A percentile compares a stretch with the other conserved stretches of the same genome.
These are phyloP conservation scores for Trypanosoma theileri DNA, from an alignment of 208 protist genomes.

Conservation along the genomic window DNA sequence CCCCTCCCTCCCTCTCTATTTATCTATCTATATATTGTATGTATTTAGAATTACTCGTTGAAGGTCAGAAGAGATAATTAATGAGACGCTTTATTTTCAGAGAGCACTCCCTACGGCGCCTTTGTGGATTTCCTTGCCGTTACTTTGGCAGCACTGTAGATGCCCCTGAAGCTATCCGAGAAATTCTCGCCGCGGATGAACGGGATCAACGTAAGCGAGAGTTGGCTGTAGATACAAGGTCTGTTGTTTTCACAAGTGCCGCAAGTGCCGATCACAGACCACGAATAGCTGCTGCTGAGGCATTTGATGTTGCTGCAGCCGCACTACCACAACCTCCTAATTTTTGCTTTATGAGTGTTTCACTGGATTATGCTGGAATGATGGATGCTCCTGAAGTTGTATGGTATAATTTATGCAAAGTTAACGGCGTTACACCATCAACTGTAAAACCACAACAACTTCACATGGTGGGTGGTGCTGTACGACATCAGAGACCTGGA, in stretches of 20 bases:
- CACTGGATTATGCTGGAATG: slow-evolving; percentile 77
- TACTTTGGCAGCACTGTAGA: slow-evolving; percentile 7
- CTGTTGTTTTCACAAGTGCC: slow-evolving; percentile 73
- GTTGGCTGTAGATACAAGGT: slow-evolving; percentile 57
- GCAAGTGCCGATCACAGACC: slow-evolving; percentile 78
- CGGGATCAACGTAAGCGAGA: slow-evolving; percentile 49
- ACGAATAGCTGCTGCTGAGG: slow-evolving; percentile 80
- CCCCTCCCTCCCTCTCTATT: no score
- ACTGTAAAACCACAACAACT: slow-evolving; percentile 61
- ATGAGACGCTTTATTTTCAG: slow-evolving; percentile 18
- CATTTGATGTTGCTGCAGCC: slow-evolving; percentile 83
- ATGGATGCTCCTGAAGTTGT: slow-evolving; percentile 83
- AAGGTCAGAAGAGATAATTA: not conserved
- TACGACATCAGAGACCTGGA: slow-evolving; percentile 76
- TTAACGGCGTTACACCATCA: slow-evolving; percentile 65
- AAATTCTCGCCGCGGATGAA: slow-evolving; percentile 59
- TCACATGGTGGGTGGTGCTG: slow-evolving; percentile 80
- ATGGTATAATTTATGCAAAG: slow-evolving; percentile 82
- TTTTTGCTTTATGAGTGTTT: slow-evolving; percentile 84
- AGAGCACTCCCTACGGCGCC: not conserved
- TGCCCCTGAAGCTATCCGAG: slow-evolving; percentile 47
- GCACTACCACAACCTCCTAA: slow-evolving; percentile 76
- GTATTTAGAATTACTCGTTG: not conserved
- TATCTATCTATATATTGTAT: not conserved
- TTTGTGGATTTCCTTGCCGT: not conserved